These are phyloP conservation scores for Malassezia caprae DNA, from an alignment of 1,284 basidiomycete genomes.

Conservation along the genomic window DNA sequence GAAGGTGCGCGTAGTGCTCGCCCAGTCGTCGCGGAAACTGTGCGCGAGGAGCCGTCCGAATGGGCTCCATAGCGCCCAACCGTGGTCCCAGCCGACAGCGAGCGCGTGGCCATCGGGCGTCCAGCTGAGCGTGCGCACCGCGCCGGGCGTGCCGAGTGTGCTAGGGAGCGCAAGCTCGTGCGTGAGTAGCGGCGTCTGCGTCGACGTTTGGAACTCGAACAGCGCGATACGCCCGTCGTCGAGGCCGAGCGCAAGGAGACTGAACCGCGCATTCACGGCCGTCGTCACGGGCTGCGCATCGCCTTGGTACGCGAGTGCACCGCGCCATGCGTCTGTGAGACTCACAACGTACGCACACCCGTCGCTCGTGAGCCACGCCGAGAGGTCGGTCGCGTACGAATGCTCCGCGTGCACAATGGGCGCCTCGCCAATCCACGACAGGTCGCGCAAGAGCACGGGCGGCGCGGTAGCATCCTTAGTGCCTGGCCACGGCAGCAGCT, in stretches of 20 bases:
- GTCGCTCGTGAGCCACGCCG: slow-evolving; percentile 25
- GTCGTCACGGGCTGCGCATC: neutral
- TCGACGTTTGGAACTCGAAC: slow-evolving; percentile 33
- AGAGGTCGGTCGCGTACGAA: slow-evolving; percentile 37
- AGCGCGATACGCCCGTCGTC: slow-evolving; percentile 52
- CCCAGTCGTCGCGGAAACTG: slow-evolving; percentile 59
- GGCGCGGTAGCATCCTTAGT: neutral
- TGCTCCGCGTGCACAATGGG: slow-evolving; percentile 18
- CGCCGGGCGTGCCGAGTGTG: slow-evolving; percentile 55
- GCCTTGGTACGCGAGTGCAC: neutral
- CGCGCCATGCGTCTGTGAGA: neutral
- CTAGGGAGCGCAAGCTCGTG: slow-evolving; percentile 42
- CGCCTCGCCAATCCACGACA: neutral
- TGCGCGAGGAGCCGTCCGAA: slow-evolving; percentile 73
- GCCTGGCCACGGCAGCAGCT: slow-evolving; percentile 41
- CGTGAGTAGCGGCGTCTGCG: slow-evolving; percentile 26
- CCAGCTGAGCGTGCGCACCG: slow-evolving; percentile 58
- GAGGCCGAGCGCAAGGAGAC: slow-evolving; percentile 71
- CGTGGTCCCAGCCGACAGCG: slow-evolving; percentile 84
- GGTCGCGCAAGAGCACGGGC: neutral
- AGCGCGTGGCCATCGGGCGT: slow-evolving; percentile 90
- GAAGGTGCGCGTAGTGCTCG: slow-evolving; percentile 51
- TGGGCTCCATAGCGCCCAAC: slow-evolving; percentile 84
- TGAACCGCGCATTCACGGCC: slow-evolving; percentile 70
- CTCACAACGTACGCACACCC: neutral